Evolutionary conservation across 441 rosid genomes (phyloP).

Genomic region (Populus hybrid): DNA sequence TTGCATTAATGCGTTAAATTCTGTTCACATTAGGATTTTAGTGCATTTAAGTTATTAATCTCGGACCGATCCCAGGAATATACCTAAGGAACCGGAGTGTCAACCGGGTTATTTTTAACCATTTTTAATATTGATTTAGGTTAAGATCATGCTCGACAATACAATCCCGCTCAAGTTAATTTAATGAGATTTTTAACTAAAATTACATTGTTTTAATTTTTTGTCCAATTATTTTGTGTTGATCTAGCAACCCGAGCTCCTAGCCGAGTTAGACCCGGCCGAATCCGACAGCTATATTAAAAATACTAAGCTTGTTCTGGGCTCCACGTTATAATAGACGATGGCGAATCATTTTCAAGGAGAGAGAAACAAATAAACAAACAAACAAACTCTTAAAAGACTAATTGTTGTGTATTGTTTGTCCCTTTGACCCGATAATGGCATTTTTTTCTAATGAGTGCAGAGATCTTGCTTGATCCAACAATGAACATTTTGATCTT

Average conservation of each 20-base stretch:
- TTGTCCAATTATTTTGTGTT: too few relatives aligned
- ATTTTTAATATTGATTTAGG: not conserved
- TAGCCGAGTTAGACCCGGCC: too few relatives aligned
- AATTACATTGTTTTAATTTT: too few relatives aligned
- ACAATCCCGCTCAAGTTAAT: not conserved
- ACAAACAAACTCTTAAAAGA: not conserved
- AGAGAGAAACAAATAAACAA: not conserved
- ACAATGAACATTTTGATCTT: too few relatives aligned
- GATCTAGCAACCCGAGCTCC: not conserved
- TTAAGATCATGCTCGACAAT: too few relatives aligned
- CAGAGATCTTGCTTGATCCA: not conserved
- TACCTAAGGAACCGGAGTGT: not conserved
- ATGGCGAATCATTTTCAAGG: not conserved
- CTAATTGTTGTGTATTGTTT: not conserved
- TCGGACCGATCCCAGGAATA: not conserved
- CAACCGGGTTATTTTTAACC: not conserved
- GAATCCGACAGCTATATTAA: not conserved
- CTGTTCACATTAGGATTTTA: not conserved
- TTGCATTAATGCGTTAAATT: not conserved
- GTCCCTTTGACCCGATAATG: not conserved
- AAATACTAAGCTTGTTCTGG: not conserved
- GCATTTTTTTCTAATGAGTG: not conserved
- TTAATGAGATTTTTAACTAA: too few relatives aligned
- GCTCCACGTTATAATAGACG: not conserved
- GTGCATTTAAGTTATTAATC: not conserved